Evolutionary conservation across 306 rosid genomes (phyloP), one percentile per base, ranked within the genome.

Genomic region (Ziziphus jujuba): DNA sequence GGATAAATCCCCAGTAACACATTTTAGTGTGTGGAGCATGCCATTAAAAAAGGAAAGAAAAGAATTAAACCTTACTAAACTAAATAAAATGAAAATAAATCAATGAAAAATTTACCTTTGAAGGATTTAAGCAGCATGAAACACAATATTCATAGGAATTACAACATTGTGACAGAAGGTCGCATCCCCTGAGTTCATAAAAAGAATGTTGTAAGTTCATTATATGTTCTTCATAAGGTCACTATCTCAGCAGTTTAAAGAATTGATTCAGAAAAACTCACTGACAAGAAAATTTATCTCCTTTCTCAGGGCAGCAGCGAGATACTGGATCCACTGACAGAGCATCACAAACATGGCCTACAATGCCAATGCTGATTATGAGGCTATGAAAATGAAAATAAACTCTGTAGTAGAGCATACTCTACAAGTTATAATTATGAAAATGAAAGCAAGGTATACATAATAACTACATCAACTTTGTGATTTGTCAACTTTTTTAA

Each of bases 121-220:
- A 76, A 51, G 98, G 98, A 80, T 81, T 81, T 73, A 83, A 81
- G 82, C 98, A 92, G 84, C 98, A 92, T 23, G 98, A 89, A 86
- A 92, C 97, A 72, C 98, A 92, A 48, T 81, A 90, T 69, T 92
- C 98, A 11, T 90, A 92, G 51, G 98, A 90, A 74, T 84, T 85
- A 71, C 98, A 90, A 77, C 98, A 92, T 38, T 79, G 91, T 35
- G 91, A 90, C 74, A 80, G 79, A 84, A 74, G 77, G 65, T 84
- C 88, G 84, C 98, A 92, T 62, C 96, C 98, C 43, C 98, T 92
- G 91, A 16, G 7, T 14, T 50, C 65, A 77, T 57, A 51, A 33
- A 59, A 35, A 70, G 56, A 71, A 52, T 7, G 44, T 16, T 31
- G 2, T 60, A 19, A 67, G 73, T 62, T 56, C 12, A 13, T 60